Base-by-base conservation (phyloP, 352 stramenopile genomes). In the Phytophthora boehmeriae region DNA sequence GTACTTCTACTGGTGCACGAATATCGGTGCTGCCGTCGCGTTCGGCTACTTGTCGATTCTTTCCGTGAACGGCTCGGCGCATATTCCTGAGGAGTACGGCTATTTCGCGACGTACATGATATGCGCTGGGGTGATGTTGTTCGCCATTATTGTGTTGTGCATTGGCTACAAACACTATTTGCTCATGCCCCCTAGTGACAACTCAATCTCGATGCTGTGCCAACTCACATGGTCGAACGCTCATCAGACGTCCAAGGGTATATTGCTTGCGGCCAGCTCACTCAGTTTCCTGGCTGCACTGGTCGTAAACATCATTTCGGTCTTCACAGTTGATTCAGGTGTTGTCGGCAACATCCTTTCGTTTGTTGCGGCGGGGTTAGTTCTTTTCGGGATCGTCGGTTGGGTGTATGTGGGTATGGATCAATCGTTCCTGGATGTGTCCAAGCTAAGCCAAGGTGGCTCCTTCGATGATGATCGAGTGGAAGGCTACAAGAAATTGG, bases 1-100 rank as follows among this genome's bases (percentile, higher is more conserved):
- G 54, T 92, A 81, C 62, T 93, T 93, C 50, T 96, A 96, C 67
- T 92, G 75, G 61, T 78, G 64, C 42, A 83, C 93, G 60, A 96
- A 96, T 60, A 35, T 91, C 11, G 87, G 88, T 13, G 50, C 88
- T 1, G 52, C 60, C 9, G 66, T 96, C 28, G 83, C 77, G 41
- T 96, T 92, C 68, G 88, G 75, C 8, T 86, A 92, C 53, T 64
- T 96, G n/a, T 86, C 84, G n/a, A 79, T 81, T 22, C 61, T 96
- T 30, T 92, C 73, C 39, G 83, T 95, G 30, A 77, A 96, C 49
- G 88, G 87, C 8, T 80, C 76, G 14, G 75, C 63, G 10, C 59
- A 81, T 13, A 93, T 93, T 32, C 68, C 86, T 0, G 68, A 76
- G 14, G 66, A 90, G 14, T 94, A 89, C 57, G 83, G 84, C 14